phyloP scores from a whole-genome alignment of 2,329 filamentous ascomycete species.

The Cadophora malorum region DNA sequence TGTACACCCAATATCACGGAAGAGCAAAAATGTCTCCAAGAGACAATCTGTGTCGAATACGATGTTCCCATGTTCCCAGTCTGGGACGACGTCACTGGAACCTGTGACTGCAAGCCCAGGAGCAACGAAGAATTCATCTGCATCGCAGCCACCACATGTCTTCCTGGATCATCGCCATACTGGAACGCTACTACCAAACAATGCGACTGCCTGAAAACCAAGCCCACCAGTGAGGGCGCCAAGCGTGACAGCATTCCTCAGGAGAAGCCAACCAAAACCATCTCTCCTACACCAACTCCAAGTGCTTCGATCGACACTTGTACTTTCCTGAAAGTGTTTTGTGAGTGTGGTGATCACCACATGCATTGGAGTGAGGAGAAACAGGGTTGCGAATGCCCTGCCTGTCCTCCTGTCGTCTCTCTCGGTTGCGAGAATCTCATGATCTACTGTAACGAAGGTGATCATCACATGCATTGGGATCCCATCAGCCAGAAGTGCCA shows the following conservation, averaged over 20 bases:
- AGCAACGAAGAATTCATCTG: slow-evolving; percentile 1
- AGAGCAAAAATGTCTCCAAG: not conserved
- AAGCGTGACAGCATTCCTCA: not conserved
- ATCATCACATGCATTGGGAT: slow-evolving; percentile 5
- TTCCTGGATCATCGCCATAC: slow-evolving; percentile 1
- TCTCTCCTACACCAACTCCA: not conserved
- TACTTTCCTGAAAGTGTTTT: not conserved
- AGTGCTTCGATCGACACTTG: not conserved
- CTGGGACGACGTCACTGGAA: not conserved
- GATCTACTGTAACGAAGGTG: slow-evolving; percentile 7
- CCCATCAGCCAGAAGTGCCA: not conserved
- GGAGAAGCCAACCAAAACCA: not conserved
- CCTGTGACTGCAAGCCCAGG: not conserved
- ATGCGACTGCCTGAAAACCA: not conserved
- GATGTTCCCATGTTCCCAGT: not conserved
- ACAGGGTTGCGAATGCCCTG: not conserved
- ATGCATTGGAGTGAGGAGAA: slow-evolving; percentile 1
- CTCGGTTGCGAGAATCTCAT: slow-evolving; percentile 1
- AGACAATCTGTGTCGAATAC: slow-evolving; percentile 4
- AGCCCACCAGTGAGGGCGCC: not conserved
- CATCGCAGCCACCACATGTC: slow-evolving; percentile 7
- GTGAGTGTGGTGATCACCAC: slow-evolving; percentile 7
- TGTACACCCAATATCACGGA: not conserved
- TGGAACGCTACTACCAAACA: slow-evolving; percentile 4
- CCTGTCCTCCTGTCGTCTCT: not conserved